Evolutionary conservation across 805 yeast genomes (phyloP), one percentile per base, ranked within the genome.

Genomic region (Kregervanrija fluxuum): DNA sequence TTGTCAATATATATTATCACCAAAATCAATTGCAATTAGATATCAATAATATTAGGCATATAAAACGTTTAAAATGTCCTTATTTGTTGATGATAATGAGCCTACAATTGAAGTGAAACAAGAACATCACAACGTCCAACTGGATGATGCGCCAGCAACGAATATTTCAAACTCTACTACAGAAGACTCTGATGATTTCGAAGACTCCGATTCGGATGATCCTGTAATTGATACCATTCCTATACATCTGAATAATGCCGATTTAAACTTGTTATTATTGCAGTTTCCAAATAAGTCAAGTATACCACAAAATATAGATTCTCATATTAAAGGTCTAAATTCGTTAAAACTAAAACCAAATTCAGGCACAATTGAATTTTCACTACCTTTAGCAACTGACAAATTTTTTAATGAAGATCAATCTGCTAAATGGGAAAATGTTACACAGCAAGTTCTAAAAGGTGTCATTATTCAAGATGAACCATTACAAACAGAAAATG

Each of bases 321-420:
- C 15, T 3, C 43, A 42, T 15, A 37, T 40, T 3, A 34, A 31
- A 13, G 44, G 35, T 10, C 38, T 45, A 33, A 38, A 42, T 16
- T 33, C 36, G 14, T 12, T 53, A 16, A 30, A 45, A 36, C 60
- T 84, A 47, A 91, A 89, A 56, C 75, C 75, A 1, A 66, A 72
- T 28, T 71, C 87, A 1, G 75, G 79, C 2, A 70, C 80, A 11
- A 65, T 93, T 48, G 95, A 87, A 59, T 73, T 90, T 33, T 86
- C 83, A 48, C 67, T 85, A 6, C 95, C 96, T 11, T 64, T 87
- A 41, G 83, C 83, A 43, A 83, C 86, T 0, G 55, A 67, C 5
- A 73, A 72, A 37, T 88, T 84, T 54, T 86, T 79, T 56, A 91
- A 89, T 58, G 71, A 66, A 36, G 65, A 71, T 11, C 82, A 80